Percentiles rank a stretch among this genome's conserved stretches.
Conservation (phyloP, 495 filamentous ascomycete species). For the Margaritispora aquatica region DNA sequence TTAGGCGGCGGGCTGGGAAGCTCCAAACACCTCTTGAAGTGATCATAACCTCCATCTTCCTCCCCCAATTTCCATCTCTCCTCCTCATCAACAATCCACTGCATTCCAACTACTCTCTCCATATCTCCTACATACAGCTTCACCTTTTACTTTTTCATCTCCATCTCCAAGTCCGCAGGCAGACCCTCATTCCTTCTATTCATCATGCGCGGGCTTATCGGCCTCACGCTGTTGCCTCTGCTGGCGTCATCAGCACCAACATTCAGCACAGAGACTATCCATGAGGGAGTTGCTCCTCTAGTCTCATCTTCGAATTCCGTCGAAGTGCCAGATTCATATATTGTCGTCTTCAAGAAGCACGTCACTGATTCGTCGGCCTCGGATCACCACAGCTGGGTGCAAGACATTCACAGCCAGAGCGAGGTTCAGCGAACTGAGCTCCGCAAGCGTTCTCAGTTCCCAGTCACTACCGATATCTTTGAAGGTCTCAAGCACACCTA, state of each 20-base stretch:
- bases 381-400: constrained; percentile 87
- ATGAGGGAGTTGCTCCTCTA: constrained; percentile 82
- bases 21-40: not conserved
- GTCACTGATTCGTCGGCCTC: constrained; percentile 59
- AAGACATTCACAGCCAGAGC: constrained; percentile 64
- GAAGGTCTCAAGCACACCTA: constrained; percentile 91
- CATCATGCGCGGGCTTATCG: constrained; percentile 26
- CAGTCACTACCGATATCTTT: constrained; percentile 64
- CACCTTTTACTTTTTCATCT: constrained; percentile 30
- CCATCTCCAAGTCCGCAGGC: constrained; percentile 17
- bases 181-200: constrained; percentile 16
- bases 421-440: constrained; percentile 65
- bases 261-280: constrained; percentile 67
- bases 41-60: constrained; percentile 24
- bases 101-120: constrained; percentile 26
- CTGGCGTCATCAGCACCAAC: constrained; percentile 70
- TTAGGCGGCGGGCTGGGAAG: constrained; percentile 15
- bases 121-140: constrained; percentile 35
- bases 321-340: constrained; percentile 83
- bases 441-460: constrained; percentile 79
- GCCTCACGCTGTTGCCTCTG: constrained; percentile 23
- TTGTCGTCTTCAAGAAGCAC: constrained; percentile 97
- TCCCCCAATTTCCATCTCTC: constrained; percentile 23
- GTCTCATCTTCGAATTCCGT: constrained; percentile 71
- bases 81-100: constrained; percentile 19